Conservation (phyloP, 129 eudicot genomes). For the Flaveria linearis region DNA sequence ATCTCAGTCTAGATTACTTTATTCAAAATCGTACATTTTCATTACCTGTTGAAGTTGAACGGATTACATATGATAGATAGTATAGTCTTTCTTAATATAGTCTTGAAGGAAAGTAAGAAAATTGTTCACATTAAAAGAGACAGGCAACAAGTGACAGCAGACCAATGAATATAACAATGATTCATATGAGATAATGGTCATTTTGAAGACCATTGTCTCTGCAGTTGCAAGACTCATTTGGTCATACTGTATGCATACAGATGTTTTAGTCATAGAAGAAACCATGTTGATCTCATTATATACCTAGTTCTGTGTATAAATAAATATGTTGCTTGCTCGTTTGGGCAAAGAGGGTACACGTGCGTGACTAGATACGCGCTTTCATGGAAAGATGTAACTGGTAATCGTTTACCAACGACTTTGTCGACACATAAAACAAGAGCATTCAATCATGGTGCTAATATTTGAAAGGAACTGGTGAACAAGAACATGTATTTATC, state of each 20-base stretch:
- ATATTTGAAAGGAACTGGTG: slow-evolving; percentile 31
- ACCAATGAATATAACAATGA: slow-evolving; percentile 14
- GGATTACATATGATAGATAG: background rate
- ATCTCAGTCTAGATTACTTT: background rate
- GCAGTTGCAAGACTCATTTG: background rate
- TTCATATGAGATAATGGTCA: slow-evolving; percentile 18
- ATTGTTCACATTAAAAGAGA: slow-evolving; percentile 41
- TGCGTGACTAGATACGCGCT: slow-evolving; percentile 27
- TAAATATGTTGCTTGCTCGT: slow-evolving; percentile 28
- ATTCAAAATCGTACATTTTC: background rate
- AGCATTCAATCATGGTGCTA: slow-evolving; percentile 28
- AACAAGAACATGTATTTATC: slow-evolving; percentile 26
- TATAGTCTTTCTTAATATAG: background rate
- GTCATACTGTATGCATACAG: slow-evolving; percentile 15
- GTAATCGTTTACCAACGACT: slow-evolving; percentile 39
- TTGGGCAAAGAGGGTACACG: slow-evolving; percentile 30
- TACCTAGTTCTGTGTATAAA: slow-evolving; percentile 13
- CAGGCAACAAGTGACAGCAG: slow-evolving; percentile 24
- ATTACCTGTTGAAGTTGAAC: slow-evolving; percentile 2
- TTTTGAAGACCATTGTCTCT: slow-evolving; percentile 23
- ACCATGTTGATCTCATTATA: slow-evolving; percentile 25
- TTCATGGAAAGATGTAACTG: slow-evolving; percentile 28
- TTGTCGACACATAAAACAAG: slow-evolving; percentile 23
- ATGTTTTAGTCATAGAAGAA: slow-evolving; percentile 34
- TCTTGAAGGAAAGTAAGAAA: slow-evolving; percentile 19